Conservation (phyloP, 768 basidiomycete species). For the Inosperma sp. region DNA sequence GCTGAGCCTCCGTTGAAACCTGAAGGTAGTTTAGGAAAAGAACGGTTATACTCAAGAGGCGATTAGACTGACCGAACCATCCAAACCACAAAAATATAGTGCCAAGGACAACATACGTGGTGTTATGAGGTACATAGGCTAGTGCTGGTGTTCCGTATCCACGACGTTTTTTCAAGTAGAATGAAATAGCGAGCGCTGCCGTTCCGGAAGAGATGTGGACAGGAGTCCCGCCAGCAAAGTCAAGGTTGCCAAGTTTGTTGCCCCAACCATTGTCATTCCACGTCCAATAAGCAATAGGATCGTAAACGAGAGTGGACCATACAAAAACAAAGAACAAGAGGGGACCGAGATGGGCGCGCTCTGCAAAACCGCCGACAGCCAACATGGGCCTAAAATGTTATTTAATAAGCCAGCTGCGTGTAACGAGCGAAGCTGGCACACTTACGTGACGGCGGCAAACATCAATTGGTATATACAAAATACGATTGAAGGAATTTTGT, state of each 20-base stretch:
- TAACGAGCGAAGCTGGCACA: not conserved
- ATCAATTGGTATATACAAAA: conserved; percentile 87
- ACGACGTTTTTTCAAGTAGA: conserved; percentile 86
- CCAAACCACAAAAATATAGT: conserved; percentile 93
- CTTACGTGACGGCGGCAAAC: conserved; percentile 87
- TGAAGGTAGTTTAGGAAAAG: conserved; percentile 1
- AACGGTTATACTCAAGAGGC: not conserved
- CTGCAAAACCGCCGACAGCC: conserved; percentile 91
- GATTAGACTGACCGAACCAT: conserved; percentile 60
- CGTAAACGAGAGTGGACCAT: conserved; percentile 89
- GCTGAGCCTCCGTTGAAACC: conserved; percentile 92
- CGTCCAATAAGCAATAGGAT: conserved; percentile 95
- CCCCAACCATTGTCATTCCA: conserved; percentile 86
- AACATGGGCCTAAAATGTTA: conserved; percentile 68
- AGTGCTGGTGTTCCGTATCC: conserved; percentile 90
- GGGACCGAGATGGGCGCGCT: conserved; percentile 82
- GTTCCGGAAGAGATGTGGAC: conserved; percentile 95
- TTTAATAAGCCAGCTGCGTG: conserved; percentile 19
- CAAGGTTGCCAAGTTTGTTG: conserved; percentile 72
- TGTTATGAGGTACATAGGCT: conserved; percentile 94
- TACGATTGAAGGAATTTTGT: conserved; percentile 66
- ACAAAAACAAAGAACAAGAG: conserved; percentile 85
- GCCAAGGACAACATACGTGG: conserved; percentile 86
- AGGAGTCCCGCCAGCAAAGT: conserved; percentile 96
- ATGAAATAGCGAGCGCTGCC: conserved; percentile 88